Evolutionary conservation across 148 eudicot species (phyloP), one percentile per base, ranked within the genome.

Genomic region (Diospyros kaki): DNA sequence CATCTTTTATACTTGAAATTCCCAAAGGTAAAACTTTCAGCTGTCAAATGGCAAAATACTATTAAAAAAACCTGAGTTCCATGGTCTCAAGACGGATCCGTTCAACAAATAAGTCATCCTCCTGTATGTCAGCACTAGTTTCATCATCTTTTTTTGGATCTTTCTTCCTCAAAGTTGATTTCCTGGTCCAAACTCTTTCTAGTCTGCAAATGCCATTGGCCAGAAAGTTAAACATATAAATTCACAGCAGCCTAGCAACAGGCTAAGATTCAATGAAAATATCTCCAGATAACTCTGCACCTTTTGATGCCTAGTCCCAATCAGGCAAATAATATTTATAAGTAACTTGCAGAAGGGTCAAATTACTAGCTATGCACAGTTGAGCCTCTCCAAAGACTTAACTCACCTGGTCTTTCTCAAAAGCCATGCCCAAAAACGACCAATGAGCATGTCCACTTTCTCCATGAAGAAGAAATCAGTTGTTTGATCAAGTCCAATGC

Each of bases 401-500:
- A 53, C 86, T 72, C 67, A 90, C 99, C 91, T 90, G 51, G 96
- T 92, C 72, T 81, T 81, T 79, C 75, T 83, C 86, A 95, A 58
- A 73, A 95, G 61, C 89, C 93, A 92, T 71, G 72, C 86, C 96
- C 97, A 95, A 13, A 87, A 17, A 50, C 97, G 94, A 70, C 86
- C 82, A 78, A 95, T 92, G 39, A 95, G 84, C 89, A 87, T 89
- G 75, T 95, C 99, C 74, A 92, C 88, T 83, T 95, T 95, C 86
- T 95, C 99, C 96, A 92, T 82, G 84, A 95, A 73, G 83, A 95
- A 95, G 87, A 75, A 92, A 76, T 89, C 93, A 62, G 87, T 88
- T 17, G 99, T 95, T 69, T 79, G 85, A 80, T 95, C 99, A 80
- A 92, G 85, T 74, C 99, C 99, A 86, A 91, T 91, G 81, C 99